phyloP scores from a whole-genome alignment of 805 yeast species.

The Schwanniomyces vanrijiae region DNA sequence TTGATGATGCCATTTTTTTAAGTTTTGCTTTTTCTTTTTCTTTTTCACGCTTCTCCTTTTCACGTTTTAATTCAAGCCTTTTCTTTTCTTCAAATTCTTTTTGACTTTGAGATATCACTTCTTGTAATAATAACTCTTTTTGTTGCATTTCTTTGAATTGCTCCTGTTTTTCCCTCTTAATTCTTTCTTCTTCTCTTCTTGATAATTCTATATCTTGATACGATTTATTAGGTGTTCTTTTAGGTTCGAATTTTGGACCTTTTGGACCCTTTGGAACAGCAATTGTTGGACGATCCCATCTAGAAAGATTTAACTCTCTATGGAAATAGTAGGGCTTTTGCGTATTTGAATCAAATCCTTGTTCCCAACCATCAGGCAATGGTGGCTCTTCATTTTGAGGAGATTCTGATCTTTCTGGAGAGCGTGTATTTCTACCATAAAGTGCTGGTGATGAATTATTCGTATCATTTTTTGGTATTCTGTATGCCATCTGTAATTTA shows the following conservation, averaged over 20 bases:
- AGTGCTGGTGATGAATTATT: slow-evolving; percentile 8
- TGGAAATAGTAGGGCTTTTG: slow-evolving; percentile 56
- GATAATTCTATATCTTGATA: slow-evolving; percentile 22
- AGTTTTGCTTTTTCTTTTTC: slow-evolving; percentile 15
- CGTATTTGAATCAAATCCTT: slow-evolving; percentile 47
- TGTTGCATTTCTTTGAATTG: slow-evolving; percentile 32
- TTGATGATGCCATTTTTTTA: slow-evolving; percentile 7
- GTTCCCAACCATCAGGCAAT: slow-evolving; percentile 68
- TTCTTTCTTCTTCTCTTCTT: slow-evolving; percentile 33
- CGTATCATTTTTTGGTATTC: slow-evolving; percentile 61
- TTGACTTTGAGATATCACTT: slow-evolving; percentile 34
- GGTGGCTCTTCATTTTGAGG: slow-evolving; percentile 20
- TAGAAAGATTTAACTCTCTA: slow-evolving; percentile 43
- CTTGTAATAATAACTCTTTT: slow-evolving; percentile 35
- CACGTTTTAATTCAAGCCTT: slow-evolving; percentile 21
- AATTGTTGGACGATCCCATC: slow-evolving; percentile 60
- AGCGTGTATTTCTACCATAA: slow-evolving; percentile 22
- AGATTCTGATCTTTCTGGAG: slow-evolving; percentile 14
- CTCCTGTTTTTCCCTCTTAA: slow-evolving; percentile 30
- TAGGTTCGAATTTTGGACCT: slow-evolving; percentile 19
- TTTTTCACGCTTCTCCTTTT: slow-evolving; percentile 19
- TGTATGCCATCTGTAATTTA: slow-evolving; percentile 72
- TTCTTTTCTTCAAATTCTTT: slow-evolving; percentile 30
- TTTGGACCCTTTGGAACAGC: slow-evolving; percentile 35
- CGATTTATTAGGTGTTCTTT: slow-evolving; percentile 4